A percentile compares a stretch with the other conserved stretches of the same genome.
Conservation (phyloP, 2,329 filamentous ascomycete genomes). For the Penicillium sp. region DNA sequence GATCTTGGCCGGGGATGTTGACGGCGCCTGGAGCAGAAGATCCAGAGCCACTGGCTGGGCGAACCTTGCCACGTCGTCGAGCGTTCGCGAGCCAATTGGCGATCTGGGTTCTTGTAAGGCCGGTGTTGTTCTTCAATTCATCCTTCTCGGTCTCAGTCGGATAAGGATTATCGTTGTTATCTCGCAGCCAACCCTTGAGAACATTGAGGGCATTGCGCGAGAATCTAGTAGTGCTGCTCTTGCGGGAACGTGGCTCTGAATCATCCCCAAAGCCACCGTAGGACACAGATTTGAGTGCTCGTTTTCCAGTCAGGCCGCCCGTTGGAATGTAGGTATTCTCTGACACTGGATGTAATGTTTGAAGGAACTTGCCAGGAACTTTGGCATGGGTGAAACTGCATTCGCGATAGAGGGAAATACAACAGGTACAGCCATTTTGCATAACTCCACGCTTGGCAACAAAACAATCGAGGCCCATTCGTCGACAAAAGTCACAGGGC, state of each 20-base stretch:
- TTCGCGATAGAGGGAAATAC: slow-evolving; percentile 48
- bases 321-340: slow-evolving; percentile 44
- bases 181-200: slow-evolving; percentile 80
- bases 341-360: slow-evolving; percentile 46
- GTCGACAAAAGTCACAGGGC: slow-evolving; percentile 48
- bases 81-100: slow-evolving; percentile 93
- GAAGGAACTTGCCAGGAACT: slow-evolving; percentile 42
- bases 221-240: slow-evolving; percentile 73
- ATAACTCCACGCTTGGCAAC: slow-evolving; percentile 46
- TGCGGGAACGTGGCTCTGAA: slow-evolving; percentile 50
- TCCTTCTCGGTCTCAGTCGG: slow-evolving; percentile 86
- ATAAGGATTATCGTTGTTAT: slow-evolving; percentile 80
- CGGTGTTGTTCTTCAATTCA: slow-evolving; percentile 73
- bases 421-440: slow-evolving; percentile 48
- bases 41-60: slow-evolving; percentile 60
- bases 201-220: slow-evolving; percentile 77
- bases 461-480: slow-evolving; percentile 50
- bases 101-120: slow-evolving; percentile 79
- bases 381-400: slow-evolving; percentile 49
- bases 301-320: slow-evolving; percentile 41
- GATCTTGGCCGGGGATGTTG: slow-evolving; percentile 66
- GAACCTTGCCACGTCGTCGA: slow-evolving; percentile 76
- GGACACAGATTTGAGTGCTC: slow-evolving; percentile 43
- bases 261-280: slow-evolving; percentile 36
- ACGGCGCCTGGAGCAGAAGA: slow-evolving; percentile 69